A percentile compares a stretch with the other conserved stretches of the same genome.
Conservation (phyloP, 371 early-diverging fungal species). For the Catenaria anguillulae region DNA sequence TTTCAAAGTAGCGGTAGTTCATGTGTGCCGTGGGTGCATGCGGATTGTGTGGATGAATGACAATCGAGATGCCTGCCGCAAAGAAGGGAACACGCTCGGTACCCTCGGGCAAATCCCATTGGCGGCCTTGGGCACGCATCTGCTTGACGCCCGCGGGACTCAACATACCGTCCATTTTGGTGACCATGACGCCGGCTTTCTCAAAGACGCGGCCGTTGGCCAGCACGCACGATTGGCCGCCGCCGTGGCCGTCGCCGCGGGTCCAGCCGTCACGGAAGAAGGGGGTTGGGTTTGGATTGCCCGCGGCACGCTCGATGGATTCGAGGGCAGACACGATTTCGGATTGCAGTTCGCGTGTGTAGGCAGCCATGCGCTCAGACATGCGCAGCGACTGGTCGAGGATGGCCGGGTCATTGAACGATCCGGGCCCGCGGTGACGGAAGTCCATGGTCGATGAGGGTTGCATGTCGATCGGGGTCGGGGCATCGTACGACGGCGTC, state of each 20-base stretch:
- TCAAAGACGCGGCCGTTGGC: slow-evolving; percentile 83
- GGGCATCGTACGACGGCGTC: neutral
- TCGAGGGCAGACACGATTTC: slow-evolving; percentile 32
- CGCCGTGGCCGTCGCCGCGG: slow-evolving; percentile 64
- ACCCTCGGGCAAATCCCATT: slow-evolving; percentile 10
- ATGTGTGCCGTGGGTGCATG: slow-evolving; percentile 87
- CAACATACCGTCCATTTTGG: slow-evolving; percentile 58
- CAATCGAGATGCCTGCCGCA: slow-evolving; percentile 80
- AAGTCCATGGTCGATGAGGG: neutral
- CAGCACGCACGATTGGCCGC: slow-evolving; percentile 81
- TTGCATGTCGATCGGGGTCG: neutral
- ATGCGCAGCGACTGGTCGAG: slow-evolving; percentile 29
- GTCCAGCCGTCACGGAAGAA: slow-evolving; percentile 66
- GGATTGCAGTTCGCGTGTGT: slow-evolving; percentile 54
- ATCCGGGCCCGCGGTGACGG: neutral
- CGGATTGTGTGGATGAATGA: slow-evolving; percentile 91
- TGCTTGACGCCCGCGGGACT: slow-evolving; percentile 55
- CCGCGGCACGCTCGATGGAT: slow-evolving; percentile 20
- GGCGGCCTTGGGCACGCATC: slow-evolving; percentile 45
- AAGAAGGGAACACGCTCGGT: slow-evolving; percentile 44
- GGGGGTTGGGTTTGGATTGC: slow-evolving; percentile 39
- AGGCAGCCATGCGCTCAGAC: slow-evolving; percentile 66
- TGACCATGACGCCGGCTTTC: slow-evolving; percentile 86
- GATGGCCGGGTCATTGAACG: neutral
- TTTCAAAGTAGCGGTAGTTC: slow-evolving; percentile 95